Evolutionary conservation across 1,139 yeast species (phyloP).

Genomic region (Yamadazyma diddensiae): DNA sequence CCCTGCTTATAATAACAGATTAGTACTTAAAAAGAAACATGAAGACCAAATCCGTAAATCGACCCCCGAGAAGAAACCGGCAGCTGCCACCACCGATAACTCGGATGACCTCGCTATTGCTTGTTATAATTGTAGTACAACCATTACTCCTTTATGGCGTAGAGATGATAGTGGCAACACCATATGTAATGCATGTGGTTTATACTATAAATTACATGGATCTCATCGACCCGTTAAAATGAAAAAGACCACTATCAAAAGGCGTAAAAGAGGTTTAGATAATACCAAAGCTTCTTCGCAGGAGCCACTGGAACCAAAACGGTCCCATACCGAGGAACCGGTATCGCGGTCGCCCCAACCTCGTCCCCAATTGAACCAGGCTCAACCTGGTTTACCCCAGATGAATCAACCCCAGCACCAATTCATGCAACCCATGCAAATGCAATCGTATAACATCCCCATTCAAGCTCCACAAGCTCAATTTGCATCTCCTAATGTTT

Average conservation of each 20-base stretch:
- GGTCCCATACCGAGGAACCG: slow-evolving; percentile 3
- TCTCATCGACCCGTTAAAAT: slow-evolving; percentile 73
- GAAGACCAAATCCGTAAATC: slow-evolving; percentile 10
- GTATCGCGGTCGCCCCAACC: not conserved
- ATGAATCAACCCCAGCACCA: not conserved
- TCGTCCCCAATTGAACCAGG: not conserved
- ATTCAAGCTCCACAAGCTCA: slow-evolving; percentile 1
- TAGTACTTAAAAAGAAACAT: slow-evolving; percentile 31
- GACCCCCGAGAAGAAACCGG: not conserved
- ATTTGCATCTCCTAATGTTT: slow-evolving; percentile 5
- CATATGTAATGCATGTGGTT: slow-evolving; percentile 86
- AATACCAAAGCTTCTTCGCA: slow-evolving; percentile 3
- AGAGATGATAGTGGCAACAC: slow-evolving; percentile 78
- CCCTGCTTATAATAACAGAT: slow-evolving; percentile 76
- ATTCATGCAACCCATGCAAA: not conserved
- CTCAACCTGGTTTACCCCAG: too few relatives aligned
- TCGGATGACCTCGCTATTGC: slow-evolving; percentile 57
- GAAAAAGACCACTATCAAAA: slow-evolving; percentile 70
- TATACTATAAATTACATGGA: slow-evolving; percentile 76
- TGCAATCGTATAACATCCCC: too few relatives aligned
- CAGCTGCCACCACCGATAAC: not conserved
- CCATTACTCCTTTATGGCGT: slow-evolving; percentile 87
- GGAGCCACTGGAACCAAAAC: slow-evolving; percentile 4
- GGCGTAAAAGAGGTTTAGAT: slow-evolving; percentile 56
- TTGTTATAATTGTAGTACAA: slow-evolving; percentile 79